phyloP scores from a whole-genome alignment of 257 asterid species.

The Ballota nigra region DNA sequence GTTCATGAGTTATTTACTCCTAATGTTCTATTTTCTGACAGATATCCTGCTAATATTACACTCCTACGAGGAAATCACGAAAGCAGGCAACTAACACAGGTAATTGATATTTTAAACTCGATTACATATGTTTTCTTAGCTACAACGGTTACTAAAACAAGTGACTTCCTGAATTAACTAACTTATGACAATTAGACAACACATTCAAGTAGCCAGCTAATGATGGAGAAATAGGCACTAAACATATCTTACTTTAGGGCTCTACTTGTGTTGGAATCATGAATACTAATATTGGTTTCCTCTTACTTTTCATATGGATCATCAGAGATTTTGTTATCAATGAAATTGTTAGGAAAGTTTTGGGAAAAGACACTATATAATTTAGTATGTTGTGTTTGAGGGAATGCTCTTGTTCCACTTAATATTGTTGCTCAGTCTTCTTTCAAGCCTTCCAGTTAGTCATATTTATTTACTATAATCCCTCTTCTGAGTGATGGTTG shows the following conservation, averaged over 20 bases:
- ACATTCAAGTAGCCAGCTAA: not conserved
- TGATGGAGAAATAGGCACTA: not conserved
- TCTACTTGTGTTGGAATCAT: not conserved
- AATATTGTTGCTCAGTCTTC: not conserved
- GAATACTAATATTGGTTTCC: not conserved
- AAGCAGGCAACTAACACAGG: constrained; percentile 98
- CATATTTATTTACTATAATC: no score
- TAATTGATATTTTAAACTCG: constrained; percentile 22
- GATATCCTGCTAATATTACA: constrained; percentile 94
- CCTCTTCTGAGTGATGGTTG: not conserved
- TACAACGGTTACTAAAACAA: not conserved
- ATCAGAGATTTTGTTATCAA: not conserved
- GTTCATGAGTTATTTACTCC: constrained; percentile 12
- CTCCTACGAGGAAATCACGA: constrained; percentile 98
- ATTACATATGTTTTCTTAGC: not conserved
- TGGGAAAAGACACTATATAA: not conserved
- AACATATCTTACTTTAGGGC: not conserved
- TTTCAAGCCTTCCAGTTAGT: not conserved
- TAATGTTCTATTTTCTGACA: constrained; percentile 1
- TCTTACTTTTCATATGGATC: not conserved
- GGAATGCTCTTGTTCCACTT: not conserved
- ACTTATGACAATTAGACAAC: not conserved
- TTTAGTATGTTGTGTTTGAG: not conserved
- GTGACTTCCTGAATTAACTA: not conserved
- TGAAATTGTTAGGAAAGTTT: not conserved